Evolutionary conservation across 768 basidiomycete genomes (phyloP).

Genomic region (Agaricus sinodeliciosus): DNA sequence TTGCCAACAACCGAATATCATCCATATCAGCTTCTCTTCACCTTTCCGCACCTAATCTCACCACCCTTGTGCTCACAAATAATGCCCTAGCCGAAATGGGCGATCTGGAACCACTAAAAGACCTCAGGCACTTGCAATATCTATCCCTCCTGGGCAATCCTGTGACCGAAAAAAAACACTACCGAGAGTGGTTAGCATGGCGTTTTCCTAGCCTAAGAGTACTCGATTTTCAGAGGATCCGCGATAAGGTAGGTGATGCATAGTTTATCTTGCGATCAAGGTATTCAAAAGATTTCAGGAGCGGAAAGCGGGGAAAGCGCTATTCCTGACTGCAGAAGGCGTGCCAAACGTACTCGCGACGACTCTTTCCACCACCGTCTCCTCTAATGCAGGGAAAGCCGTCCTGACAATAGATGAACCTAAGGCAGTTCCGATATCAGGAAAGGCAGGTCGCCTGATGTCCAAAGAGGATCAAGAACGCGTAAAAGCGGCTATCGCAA

Average conservation of each 20-base stretch:
- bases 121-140: slow-evolving; percentile 67
- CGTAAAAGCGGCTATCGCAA: slow-evolving; percentile 82
- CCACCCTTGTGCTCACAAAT: slow-evolving; percentile 77
- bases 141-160: slow-evolving; percentile 78
- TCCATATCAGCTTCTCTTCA: slow-evolving; percentile 77
- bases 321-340: slow-evolving; percentile 79
- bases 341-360: slow-evolving; percentile 77
- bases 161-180: slow-evolving; percentile 88
- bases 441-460: slow-evolving; percentile 81
- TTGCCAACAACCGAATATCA: slow-evolving; percentile 87
- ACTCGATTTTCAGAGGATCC: slow-evolving; percentile 91
- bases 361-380: slow-evolving; percentile 67
- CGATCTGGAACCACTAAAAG: slow-evolving; percentile 78
- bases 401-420: slow-evolving; percentile 73
- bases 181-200: slow-evolving; percentile 94
- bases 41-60: slow-evolving; percentile 79
- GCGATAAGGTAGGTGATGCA: slow-evolving; percentile 77
- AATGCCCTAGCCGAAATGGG: slow-evolving; percentile 77
- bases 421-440: slow-evolving; percentile 44
- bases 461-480: slow-evolving; percentile 87
- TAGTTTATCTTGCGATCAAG: slow-evolving; percentile 17
- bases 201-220: slow-evolving; percentile 83
- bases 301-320: slow-evolving; percentile 60
- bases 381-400: slow-evolving; percentile 56
- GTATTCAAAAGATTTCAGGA: slow-evolving; percentile 43